Percentiles rank a stretch among this genome's conserved stretches.
Conservation (phyloP, 805 yeast species). For the Saturnispora silvae region DNA sequence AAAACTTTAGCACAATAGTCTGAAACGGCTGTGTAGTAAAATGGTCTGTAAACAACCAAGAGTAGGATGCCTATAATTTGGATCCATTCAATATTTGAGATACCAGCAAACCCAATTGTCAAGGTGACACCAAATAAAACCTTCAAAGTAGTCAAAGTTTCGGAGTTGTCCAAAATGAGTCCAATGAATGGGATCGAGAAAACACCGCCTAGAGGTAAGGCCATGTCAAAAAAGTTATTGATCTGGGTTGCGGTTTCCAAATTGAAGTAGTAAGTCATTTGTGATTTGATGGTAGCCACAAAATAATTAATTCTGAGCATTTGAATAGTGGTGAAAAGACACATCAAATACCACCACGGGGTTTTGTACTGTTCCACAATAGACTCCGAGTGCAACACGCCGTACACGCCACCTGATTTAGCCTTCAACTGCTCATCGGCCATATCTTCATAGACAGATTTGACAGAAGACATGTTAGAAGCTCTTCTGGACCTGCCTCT, state of each 20-base stretch:
- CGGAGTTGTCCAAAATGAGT: conserved; percentile 58
- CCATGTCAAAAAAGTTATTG: conserved; percentile 73
- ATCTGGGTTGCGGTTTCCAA: conserved; percentile 41
- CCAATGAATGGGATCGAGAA: conserved; percentile 85
- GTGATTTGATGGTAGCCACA: conserved; percentile 80
- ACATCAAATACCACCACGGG: conserved; percentile 73
- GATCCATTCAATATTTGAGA: conserved; percentile 35
- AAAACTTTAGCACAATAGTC: conserved; percentile 89
- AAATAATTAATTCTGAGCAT: conserved; percentile 90
- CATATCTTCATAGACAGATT: conserved; percentile 55
- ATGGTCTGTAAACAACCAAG: conserved; percentile 79
- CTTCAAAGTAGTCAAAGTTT: conserved; percentile 46
- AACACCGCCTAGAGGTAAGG: conserved; percentile 83
- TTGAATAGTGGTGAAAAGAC: conserved; percentile 70
- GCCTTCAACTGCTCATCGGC: conserved; percentile 46
- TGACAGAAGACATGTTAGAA: conserved; percentile 30
- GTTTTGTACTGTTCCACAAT: conserved; percentile 33
- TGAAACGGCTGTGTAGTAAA: conserved; percentile 85
- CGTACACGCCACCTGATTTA: conserved; percentile 61
- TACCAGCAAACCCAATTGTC: conserved; percentile 61
- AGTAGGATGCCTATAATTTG: conserved; percentile 62
- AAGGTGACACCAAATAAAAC: conserved; percentile 46
- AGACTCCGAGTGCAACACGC: conserved; percentile 57
- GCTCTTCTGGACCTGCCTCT: conserved; percentile 25
- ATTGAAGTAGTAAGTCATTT: conserved; percentile 63